Evolutionary conservation across 2,329 filamentous ascomycete genomes (phyloP), one percentile per base, ranked within the genome.

Genomic region (Aspergillus aculeatus): DNA sequence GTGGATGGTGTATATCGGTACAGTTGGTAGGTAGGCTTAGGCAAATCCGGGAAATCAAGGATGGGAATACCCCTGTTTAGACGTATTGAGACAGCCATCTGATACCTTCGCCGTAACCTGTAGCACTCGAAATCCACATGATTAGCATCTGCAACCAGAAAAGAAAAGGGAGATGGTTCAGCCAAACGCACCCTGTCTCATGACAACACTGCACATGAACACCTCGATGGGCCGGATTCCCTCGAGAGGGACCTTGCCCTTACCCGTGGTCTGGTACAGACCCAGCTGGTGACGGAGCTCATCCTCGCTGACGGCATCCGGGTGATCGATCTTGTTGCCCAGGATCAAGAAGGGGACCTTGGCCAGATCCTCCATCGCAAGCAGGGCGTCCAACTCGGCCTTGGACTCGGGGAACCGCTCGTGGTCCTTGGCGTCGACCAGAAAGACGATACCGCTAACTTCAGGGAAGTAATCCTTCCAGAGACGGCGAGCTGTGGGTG

Each of bases 271-370:
- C 81, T 98, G 94, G 81, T 96, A 98, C 72, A 99, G 81, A 64
- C 95, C 95, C 60, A 99, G 84, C 77, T 93, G 90, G 76, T 94
- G 89, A 78, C 95, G 87, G 73, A 98, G 85, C 82, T 97, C 92
- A 71, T 98, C 94, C 84, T 99, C 95, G 66, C 90, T 94, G 57
- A 98, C 89, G 64, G 95, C 95, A 69, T 96, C 90, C 56, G 93
- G 93, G 82, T 98, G 93, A 78, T 99, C 95, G 78, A 99, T 99
- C 87, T 99, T 99, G 87, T 99, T 99, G 70, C 95, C 95, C 65
- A 99, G 86, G 69, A 99, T 87, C 63, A 98, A 86, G 78, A 98
- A 98, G 57, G 95, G 95, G 9, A 96, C 95, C 84, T 96, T 97
- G 76, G 87, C 83, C 44, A 99, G 86, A 76, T 98, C 94, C 81